Base-by-base conservation (phyloP, 2,329 filamentous ascomycete genomes). In the Dryadomyces quercivorus region DNA sequence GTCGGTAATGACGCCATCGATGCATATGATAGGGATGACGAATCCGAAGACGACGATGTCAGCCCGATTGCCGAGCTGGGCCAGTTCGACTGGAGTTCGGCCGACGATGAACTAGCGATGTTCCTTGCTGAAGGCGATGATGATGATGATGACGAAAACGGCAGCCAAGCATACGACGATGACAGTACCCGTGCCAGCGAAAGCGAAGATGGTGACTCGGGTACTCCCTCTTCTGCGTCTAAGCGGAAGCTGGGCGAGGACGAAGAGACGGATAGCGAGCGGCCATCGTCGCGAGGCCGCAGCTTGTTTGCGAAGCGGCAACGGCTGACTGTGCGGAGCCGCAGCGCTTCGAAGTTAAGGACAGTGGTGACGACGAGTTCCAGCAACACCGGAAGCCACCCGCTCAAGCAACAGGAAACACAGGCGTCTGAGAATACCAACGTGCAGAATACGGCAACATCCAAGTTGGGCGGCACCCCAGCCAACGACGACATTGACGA, bases 41-140 rank as follows among this genome's bases (percentile, higher is more conserved):
- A 77, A 31, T 66, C 77, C 13, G 67, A 66, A 10, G 75, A 77
- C 50, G 72, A 65, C 47, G 73, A 73, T 5, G 61, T 47, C 1
- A 74, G 75, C 18, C 79, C 78, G 2, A 77, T 82, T 57, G 76
- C 82, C 52, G 75, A 75, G 52, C 66, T 82, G 4, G 74, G 75
- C 55, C 69, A 71, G 15, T 80, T 85, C 54, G 76, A 87, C 63
- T 84, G 82, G 74, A 77, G 73, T 5, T 75, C 71, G 10, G 76
- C 80, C 1, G 83, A 89, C 59, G 82, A 86, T 56, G 89, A 94
- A 63, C 71, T 94, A 10, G 80, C 79, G 15, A 87, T 88, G 48
- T 91, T 93, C 60, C 70, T 93, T 60, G 78, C 77, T 10, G 70
- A 72, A 6, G 77, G 75, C 26, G 75, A 70, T 2, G 77, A 76